phyloP scores from a whole-genome alignment of 345 rosid genomes.

The Acer yangbiense region DNA sequence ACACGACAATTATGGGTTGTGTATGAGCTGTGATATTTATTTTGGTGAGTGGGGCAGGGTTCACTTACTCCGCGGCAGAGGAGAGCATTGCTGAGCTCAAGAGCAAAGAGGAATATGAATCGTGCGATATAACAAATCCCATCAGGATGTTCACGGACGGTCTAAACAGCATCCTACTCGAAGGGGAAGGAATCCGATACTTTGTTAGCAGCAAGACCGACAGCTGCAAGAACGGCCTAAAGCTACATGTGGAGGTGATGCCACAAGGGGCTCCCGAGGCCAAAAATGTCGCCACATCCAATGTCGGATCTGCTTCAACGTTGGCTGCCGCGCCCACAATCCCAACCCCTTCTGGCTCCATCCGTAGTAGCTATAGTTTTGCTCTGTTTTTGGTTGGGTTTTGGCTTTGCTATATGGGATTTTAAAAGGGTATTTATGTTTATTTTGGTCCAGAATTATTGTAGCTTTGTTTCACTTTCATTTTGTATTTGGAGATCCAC shows the following conservation, averaged over 20 bases:
- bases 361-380: constrained; percentile 6
- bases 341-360: constrained; percentile 43
- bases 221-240: constrained; percentile 66
- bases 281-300: neutral
- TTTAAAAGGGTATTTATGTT: constrained; percentile 4
- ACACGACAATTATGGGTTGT: neutral
- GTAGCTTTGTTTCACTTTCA: neutral
- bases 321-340: constrained; percentile 34
- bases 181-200: constrained; percentile 52
- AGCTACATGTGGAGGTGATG: constrained; percentile 52
- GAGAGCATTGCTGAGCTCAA: constrained; percentile 53
- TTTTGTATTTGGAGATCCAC: neutral
- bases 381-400: constrained; percentile 17
- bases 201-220: constrained; percentile 44
- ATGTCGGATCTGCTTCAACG: neutral
- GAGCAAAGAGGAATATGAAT: constrained; percentile 49
- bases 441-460: neutral
- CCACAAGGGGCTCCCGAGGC: constrained; percentile 15
- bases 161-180: constrained; percentile 36
- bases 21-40: neutral
- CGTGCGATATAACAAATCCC: constrained; percentile 57
- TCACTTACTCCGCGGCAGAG: constrained; percentile 50
- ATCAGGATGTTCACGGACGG: constrained; percentile 54
- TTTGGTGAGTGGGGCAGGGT: constrained; percentile 37
- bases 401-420: constrained; percentile 13